Evolutionary conservation across 1,139 yeast species (phyloP).

Genomic region (Blastobotrys raffinosifermentans): DNA sequence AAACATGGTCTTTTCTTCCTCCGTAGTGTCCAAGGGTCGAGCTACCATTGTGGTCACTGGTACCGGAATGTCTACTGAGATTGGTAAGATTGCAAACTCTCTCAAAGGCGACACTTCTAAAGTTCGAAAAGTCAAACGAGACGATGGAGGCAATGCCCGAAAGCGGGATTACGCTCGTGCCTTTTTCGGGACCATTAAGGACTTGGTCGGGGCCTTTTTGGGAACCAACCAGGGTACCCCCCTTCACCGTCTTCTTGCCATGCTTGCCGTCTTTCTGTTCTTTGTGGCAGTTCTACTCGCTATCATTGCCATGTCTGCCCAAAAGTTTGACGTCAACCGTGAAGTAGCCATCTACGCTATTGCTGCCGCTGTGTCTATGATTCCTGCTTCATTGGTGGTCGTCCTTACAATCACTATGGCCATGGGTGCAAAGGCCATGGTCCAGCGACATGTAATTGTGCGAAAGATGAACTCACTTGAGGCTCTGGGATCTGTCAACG

Average conservation of each 20-base stretch:
- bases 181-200: slow-evolving; percentile 41
- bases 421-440: slow-evolving; percentile 78
- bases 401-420: slow-evolving; percentile 85
- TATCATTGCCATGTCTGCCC: slow-evolving; percentile 74
- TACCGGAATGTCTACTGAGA: slow-evolving; percentile 69
- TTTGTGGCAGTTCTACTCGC: slow-evolving; percentile 71
- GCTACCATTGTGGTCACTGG: slow-evolving; percentile 61
- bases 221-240: slow-evolving; percentile 80
- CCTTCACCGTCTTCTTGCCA: slow-evolving; percentile 57
- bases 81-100: slow-evolving; percentile 70
- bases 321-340: slow-evolving; percentile 55
- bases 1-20: slow-evolving; percentile 68
- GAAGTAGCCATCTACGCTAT: slow-evolving; percentile 81
- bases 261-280: slow-evolving; percentile 64
- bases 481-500: slow-evolving; percentile 74
- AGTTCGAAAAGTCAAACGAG: slow-evolving; percentile 33
- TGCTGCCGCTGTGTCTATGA: slow-evolving; percentile 78
- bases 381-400: slow-evolving; percentile 74
- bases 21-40: slow-evolving; percentile 71
- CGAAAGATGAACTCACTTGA: slow-evolving; percentile 74
- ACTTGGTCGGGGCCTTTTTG: slow-evolving; percentile 58
- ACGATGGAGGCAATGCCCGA: slow-evolving; percentile 35
- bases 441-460: slow-evolving; percentile 62
- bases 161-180: slow-evolving; percentile 48
- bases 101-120: slow-evolving; percentile 39